A percentile compares a stretch with the other conserved stretches of the same genome.
phyloP scores from a whole-genome alignment of 2,329 filamentous ascomycete species.

The Penicillium occitanis region DNA sequence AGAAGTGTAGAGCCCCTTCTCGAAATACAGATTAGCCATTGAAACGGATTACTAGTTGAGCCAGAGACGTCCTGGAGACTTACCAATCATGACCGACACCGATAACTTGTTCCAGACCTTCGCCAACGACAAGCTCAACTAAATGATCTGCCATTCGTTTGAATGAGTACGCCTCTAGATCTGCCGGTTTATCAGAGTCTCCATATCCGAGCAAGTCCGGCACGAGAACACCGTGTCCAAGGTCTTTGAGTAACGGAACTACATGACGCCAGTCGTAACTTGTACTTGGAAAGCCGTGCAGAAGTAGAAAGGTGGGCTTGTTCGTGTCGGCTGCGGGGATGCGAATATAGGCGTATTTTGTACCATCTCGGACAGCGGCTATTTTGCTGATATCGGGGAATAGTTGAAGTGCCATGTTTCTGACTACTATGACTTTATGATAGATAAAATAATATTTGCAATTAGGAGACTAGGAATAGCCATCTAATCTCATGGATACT shows the following conservation, averaged over 20 bases:
- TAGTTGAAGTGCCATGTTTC: constrained; percentile 13
- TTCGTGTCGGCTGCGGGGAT: constrained; percentile 22
- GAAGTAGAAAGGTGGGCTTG: constrained; percentile 44
- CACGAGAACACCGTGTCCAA: constrained; percentile 47
- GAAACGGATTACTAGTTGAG: background rate
- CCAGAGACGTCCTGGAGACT: background rate
- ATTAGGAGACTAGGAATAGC: background rate
- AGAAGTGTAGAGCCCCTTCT: constrained; percentile 14
- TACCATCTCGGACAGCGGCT: constrained; percentile 12
- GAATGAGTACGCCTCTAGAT: constrained; percentile 30
- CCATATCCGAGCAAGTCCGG: constrained; percentile 47
- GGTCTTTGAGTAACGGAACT: constrained; percentile 33
- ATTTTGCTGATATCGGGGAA: constrained; percentile 15
- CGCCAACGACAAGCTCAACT: constrained; percentile 34
- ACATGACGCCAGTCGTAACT: constrained; percentile 48
- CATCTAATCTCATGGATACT: background rate
- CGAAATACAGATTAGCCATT: background rate
- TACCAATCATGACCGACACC: constrained; percentile 30
- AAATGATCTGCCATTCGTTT: constrained; percentile 38
- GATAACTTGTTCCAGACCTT: constrained; percentile 26
- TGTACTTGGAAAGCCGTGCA: constrained; percentile 53
- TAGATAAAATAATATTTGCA: background rate
- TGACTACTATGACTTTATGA: no score
- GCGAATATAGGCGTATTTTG: constrained; percentile 33
- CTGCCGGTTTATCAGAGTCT: constrained; percentile 33